These are phyloP conservation scores for Fusarium denticulatum DNA, from an alignment of 2,329 filamentous ascomycete species.

Conservation along the genomic window DNA sequence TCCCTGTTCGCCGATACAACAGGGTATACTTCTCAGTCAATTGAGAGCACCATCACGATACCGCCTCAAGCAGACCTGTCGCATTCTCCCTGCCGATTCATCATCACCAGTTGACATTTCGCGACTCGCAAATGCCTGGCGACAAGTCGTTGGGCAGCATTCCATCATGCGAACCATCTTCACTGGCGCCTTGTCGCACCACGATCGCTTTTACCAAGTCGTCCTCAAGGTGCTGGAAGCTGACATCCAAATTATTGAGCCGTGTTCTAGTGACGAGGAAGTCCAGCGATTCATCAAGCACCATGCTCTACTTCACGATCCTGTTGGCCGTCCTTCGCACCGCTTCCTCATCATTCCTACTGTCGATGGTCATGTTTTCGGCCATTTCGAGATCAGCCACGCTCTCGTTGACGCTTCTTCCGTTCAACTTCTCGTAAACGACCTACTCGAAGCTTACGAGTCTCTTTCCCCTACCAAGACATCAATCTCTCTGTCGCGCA, in stretches of 20 bases:
- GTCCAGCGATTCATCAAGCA: not conserved
- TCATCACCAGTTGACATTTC: not conserved
- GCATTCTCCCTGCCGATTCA: not conserved
- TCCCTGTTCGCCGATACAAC: not conserved
- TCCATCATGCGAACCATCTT: constrained; percentile 1
- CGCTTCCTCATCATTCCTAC: not conserved
- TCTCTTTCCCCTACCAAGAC: not conserved
- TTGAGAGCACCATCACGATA: not conserved
- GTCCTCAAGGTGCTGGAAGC: not conserved
- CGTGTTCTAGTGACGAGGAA: not conserved
- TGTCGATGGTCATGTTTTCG: not conserved
- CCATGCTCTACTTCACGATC: not conserved
- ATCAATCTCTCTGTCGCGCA: not conserved
- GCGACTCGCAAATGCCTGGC: not conserved
- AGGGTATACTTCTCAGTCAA: not conserved
- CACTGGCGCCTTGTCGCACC: not conserved
- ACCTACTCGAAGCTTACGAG: not conserved
- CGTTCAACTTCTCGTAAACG: not conserved
- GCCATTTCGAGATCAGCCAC: not conserved
- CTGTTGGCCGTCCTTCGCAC: not conserved
- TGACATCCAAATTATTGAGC: not conserved
- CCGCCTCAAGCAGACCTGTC: not conserved
- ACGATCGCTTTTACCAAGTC: not conserved
- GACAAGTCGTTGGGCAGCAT: not conserved
- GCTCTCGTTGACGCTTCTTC: not conserved